Conservation (phyloP, 352 stramenopile genomes). For the Globisporangium polare region DNA sequence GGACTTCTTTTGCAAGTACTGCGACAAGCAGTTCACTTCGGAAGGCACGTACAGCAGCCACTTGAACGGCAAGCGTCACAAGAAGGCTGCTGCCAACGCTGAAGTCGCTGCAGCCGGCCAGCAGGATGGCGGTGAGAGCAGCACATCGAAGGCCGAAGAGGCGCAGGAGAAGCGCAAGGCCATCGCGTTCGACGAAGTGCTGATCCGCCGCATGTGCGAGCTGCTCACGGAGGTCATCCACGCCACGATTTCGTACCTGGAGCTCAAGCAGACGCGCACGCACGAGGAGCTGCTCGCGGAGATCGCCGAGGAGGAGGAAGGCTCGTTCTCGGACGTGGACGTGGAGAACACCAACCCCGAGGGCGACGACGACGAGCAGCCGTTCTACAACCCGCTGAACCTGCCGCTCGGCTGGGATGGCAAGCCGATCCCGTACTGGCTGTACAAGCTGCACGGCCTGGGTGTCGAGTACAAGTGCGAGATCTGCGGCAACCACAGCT, state of each 20-base stretch:
- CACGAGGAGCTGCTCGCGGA: conserved; percentile 85
- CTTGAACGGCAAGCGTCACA: conserved; percentile 77
- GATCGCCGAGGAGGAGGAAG: conserved; percentile 86
- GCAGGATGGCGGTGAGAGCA: background rate
- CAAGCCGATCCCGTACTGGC: conserved; percentile 99
- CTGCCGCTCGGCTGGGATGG: conserved; percentile 98
- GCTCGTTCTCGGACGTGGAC: conserved; percentile 76
- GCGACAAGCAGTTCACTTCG: conserved; percentile 72
- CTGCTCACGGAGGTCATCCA: conserved; percentile 82
- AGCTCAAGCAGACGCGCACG: conserved; percentile 86
- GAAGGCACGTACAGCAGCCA: conserved; percentile 70
- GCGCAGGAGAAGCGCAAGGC: conserved; percentile 30
- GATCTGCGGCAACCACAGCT: conserved; percentile 99
- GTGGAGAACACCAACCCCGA: conserved; percentile 64
- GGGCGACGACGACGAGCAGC: conserved; percentile 93
- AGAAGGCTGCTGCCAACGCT: conserved; percentile 40
- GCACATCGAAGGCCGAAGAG: conserved; percentile 2
- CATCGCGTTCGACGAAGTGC: conserved; percentile 68
- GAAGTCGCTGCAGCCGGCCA: conserved; percentile 4
- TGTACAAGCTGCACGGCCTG: conserved; percentile 99
- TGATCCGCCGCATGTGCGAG: conserved; percentile 70
- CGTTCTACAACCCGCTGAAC: conserved; percentile 99
- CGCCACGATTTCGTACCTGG: conserved; percentile 78
- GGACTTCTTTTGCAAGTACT: conserved; percentile 54
- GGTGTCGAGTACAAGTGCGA: conserved; percentile 99